Base-by-base conservation (phyloP, 2,329 filamentous ascomycete genomes). In the Neofusicoccum sp. region DNA sequence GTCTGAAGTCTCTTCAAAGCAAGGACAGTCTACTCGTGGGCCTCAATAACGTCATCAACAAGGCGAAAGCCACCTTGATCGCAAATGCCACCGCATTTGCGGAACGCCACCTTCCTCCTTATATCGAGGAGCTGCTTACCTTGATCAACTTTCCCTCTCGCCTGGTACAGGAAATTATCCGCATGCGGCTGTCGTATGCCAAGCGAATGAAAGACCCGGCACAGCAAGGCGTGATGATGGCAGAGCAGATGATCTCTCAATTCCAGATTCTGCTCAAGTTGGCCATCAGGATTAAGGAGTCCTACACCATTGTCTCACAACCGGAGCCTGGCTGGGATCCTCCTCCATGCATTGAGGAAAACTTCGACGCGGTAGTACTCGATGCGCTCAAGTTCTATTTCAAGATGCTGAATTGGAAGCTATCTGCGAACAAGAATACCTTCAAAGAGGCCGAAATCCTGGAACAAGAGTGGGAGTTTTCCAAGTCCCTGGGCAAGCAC, bases 381-480 rank as follows among this genome's bases (percentile, higher is more conserved):
- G 94, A 97, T 71, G 93, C 94, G 0, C 82, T 99, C 69, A 96
- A 94, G 75, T 98, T 97, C 76, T 99, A 99, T 78, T 99, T 99
- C 84, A 95, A 94, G 76, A 93, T 99, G 85, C 83, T 99, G 48
- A 97, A 98, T 74, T 98, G 93, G 92, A 98, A 98, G 77, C 82
- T 99, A 60, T 93, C 91, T 70, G 92, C 93, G 62, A 98, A 98
- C 81, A 98, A 97, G 76, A 99, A 98, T 78, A 97, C 93, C 0
- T 99, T 99, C 84, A 98, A 98, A 74, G 95, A 99, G 76, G 95
- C 95, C 6, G 95, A 99, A 81, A 90, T 99, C 67, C 80, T 99
- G 52, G 96, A 97, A 74, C 93, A 97, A 71, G 95, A 99, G 77
- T 99, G 95, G 95, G 92, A 93, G 63, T 98, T 98, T 72, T 96